phyloP scores from a whole-genome alignment of 192 early-diverging fungal genomes.

The Dispira simplex region DNA sequence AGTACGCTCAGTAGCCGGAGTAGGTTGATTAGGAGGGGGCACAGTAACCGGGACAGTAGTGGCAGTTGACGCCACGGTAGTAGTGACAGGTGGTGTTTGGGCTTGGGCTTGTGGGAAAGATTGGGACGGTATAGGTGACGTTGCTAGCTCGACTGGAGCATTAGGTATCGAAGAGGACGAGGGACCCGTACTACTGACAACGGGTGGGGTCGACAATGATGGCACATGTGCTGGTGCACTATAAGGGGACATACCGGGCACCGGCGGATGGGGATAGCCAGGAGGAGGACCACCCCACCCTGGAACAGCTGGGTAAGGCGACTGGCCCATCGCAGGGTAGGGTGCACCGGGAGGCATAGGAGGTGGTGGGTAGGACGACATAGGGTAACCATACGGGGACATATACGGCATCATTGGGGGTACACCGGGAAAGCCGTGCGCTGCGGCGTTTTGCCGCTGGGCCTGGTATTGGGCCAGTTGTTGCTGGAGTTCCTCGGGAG shows the following conservation, averaged over 20 bases:
- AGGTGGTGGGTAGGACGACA: constrained; percentile 15
- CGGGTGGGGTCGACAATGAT: not conserved
- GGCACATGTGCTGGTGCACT: not conserved
- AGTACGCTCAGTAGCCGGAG: not conserved
- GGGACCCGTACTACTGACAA: not conserved
- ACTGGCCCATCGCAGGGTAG: constrained; percentile 13
- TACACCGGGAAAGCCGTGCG: constrained; percentile 28
- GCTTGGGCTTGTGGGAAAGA: constrained; percentile 12
- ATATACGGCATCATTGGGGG: constrained; percentile 21
- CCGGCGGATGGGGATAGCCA: constrained; percentile 14
- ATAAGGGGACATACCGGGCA: constrained; percentile 3
- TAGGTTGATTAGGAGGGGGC: not conserved
- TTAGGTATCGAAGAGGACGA: too few relatives aligned
- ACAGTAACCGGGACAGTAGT: constrained; percentile 12
- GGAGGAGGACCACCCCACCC: constrained; percentile 15
- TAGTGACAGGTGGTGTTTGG: constrained; percentile 12
- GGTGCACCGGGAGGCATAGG: constrained; percentile 16
- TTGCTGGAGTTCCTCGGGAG: constrained; percentile 17
- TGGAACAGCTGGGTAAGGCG: constrained; percentile 12
- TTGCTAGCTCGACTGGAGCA: too few relatives aligned
- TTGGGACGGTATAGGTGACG: too few relatives aligned
- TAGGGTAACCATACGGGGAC: constrained; percentile 22
- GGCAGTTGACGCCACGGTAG: constrained; percentile 12
- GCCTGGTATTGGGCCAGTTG: constrained; percentile 15
- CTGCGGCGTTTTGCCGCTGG: constrained; percentile 26